A percentile compares a stretch with the other conserved stretches of the same genome.
phyloP scores from a whole-genome alignment of 495 filamentous ascomycete species.

The Penicillium chermesinum region DNA sequence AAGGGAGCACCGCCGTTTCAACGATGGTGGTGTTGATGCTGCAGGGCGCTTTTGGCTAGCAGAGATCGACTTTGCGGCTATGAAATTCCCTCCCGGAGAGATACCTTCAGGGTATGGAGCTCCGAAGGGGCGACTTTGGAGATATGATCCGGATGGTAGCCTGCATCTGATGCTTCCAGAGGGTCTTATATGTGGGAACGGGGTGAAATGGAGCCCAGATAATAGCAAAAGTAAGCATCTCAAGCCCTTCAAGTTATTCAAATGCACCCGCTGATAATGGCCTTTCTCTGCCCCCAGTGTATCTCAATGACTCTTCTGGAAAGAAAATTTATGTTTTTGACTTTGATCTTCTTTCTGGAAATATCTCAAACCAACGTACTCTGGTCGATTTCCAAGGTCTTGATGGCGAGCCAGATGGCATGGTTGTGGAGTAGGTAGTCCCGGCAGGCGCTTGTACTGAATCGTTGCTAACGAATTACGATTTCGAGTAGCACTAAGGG shows the following conservation, averaged over 20 bases:
- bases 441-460: neutral
- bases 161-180: constrained; percentile 22
- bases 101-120: constrained; percentile 14
- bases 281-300: constrained; percentile 19
- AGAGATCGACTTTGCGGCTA: constrained; percentile 20
- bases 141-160: constrained; percentile 29
- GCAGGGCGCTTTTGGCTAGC: constrained; percentile 23
- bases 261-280: neutral
- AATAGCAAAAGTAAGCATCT: constrained; percentile 21
- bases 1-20: constrained; percentile 18
- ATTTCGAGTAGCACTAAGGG: constrained; percentile 6
- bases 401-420: constrained; percentile 22
- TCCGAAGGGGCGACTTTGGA: constrained; percentile 23
- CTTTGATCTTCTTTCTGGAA: constrained; percentile 24
- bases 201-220: constrained; percentile 31
- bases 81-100: constrained; percentile 6
- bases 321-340: constrained; percentile 21
- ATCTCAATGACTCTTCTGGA: constrained; percentile 24
- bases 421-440: constrained; percentile 21
- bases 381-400: constrained; percentile 18
- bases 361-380: constrained; percentile 18
- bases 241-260: neutral
- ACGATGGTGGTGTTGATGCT: constrained; percentile 25
- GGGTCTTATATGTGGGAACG: constrained; percentile 28
- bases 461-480: constrained; percentile 2